Base-by-base conservation (phyloP, 225 moss, liverwort and hornwort species). In the Polytrichum formosum region DNA sequence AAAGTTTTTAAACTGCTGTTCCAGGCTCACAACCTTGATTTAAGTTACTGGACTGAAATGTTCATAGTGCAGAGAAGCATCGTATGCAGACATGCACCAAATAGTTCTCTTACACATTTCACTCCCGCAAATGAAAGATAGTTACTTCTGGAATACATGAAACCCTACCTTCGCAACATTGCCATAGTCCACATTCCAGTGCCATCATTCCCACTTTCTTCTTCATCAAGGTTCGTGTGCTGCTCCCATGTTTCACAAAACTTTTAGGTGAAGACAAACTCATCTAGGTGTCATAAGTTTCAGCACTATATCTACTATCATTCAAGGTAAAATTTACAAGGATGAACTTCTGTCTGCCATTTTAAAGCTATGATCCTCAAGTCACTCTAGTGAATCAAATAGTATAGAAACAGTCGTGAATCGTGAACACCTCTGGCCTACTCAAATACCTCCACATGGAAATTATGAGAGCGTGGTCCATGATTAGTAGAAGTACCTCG, bases 161-260 rank as follows among this genome's bases (percentile, higher is more conserved):
- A 7, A 35, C 23, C 73, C 21, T 87, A 96, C 94, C 97, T 92
- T 79, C 87, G 90, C 53, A 98, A 80, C 94, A 88, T 92, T 78
- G 90, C 81, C 82, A 98, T 79, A 54, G 81, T 91, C 97, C 97
- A 98, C 56, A 90, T 83, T 31, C 71, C 82, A 81, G 62, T 74
- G 35, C 75, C 72, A 63, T 84, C 82, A 35, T 63, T 81, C 72
- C 60, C 70, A 25, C 67, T 28, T 25, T 77, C 85, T 62, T 80
- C 54, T 67, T 67, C 70, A 63, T 74, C 72, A 60, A 73, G 71
- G 56, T 77, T 87, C 30, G 85, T 75, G 68, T 90, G 92, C 94
- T 97, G 91, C 64, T 37, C 80, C 81, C 74, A 83, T 81, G 75
- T 46, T 46, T 37, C 37, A 37, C 37, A 9, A 37, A 9, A 37